phyloP scores from a whole-genome alignment of 1,284 basidiomycete species.

The Trichosporon sp. region DNA sequence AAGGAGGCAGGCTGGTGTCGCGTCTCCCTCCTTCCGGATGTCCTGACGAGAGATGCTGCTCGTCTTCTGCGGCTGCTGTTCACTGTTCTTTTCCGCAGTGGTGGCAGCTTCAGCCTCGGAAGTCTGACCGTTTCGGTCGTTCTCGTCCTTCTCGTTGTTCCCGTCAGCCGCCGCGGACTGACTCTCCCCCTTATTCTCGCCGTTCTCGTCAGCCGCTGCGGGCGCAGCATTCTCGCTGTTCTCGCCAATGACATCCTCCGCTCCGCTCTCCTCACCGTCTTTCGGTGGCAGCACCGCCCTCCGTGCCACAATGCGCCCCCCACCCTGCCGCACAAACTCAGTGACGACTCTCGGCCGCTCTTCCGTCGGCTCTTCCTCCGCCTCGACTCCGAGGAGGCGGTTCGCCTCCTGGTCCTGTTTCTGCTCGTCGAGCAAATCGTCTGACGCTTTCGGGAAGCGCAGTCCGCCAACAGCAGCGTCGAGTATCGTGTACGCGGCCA shows the following conservation, averaged over 20 bases:
- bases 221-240: background rate
- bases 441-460: slow-evolving; percentile 27
- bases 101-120: no score
- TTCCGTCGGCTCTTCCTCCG: background rate
- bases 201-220: background rate
- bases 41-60: no score
- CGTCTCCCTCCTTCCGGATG: background rate
- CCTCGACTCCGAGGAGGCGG: slow-evolving; percentile 20
- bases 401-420: slow-evolving; percentile 17
- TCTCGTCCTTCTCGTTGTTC: background rate
- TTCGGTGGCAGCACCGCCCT: slow-evolving; percentile 30
- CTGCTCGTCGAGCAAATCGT: slow-evolving; percentile 33
- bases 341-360: slow-evolving; percentile 45
- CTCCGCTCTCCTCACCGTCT: background rate
- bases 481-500: slow-evolving; percentile 42
- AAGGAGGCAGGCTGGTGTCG: slow-evolving; percentile 46
- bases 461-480: slow-evolving; percentile 34
- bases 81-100: no score
- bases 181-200: no score
- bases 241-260: background rate
- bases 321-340: slow-evolving; percentile 68
- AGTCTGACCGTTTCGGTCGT: no score
- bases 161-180: no score
- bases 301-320: slow-evolving; percentile 56
- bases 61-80: no score